These are phyloP conservation scores for Poterioochromonas sp. DNA, from an alignment of 352 stramenopile genomes.

Conservation along the genomic window DNA sequence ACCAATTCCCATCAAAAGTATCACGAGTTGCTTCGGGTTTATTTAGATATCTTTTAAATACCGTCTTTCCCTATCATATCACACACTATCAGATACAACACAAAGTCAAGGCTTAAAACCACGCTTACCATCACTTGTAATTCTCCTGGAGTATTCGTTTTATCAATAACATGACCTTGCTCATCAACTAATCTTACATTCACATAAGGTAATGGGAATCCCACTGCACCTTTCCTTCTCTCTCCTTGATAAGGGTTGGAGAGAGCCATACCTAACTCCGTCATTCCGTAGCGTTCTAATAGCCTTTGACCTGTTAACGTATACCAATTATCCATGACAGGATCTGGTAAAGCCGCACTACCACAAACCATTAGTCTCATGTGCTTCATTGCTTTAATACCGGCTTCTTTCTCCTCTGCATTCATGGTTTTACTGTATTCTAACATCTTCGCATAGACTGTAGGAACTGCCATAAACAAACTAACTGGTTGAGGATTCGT, in stretches of 20 bases:
- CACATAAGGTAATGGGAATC: constrained; percentile 65
- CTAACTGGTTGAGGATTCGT: constrained; percentile 31
- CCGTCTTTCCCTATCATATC: constrained; percentile 55
- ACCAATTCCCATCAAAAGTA: constrained; percentile 64
- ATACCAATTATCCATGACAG: constrained; percentile 66
- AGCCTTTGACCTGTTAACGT: constrained; percentile 62
- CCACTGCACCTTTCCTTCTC: constrained; percentile 67
- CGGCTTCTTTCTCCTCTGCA: constrained; percentile 24
- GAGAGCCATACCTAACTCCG: constrained; percentile 76
- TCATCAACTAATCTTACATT: constrained; percentile 64
- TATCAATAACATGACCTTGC: constrained; percentile 52
- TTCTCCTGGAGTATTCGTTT: constrained; percentile 56
- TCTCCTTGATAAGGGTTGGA: constrained; percentile 65
- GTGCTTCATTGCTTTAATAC: not conserved
- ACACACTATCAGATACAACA: too few relatives aligned
- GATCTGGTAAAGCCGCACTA: constrained; percentile 69
- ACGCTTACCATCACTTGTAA: constrained; percentile 65
- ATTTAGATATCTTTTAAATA: constrained; percentile 75
- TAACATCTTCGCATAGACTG: constrained; percentile 74
- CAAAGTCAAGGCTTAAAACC: too few relatives aligned
- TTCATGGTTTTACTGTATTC: constrained; percentile 46
- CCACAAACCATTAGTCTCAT: constrained; percentile 61
- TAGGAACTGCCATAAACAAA: constrained; percentile 79
- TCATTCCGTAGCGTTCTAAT: constrained; percentile 81
- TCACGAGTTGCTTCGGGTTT: constrained; percentile 66